A percentile compares a stretch with the other conserved stretches of the same genome.
These are phyloP conservation scores for Rhamnella rubrinervis DNA, from an alignment of 331 rosid species.

Conservation along the genomic window DNA sequence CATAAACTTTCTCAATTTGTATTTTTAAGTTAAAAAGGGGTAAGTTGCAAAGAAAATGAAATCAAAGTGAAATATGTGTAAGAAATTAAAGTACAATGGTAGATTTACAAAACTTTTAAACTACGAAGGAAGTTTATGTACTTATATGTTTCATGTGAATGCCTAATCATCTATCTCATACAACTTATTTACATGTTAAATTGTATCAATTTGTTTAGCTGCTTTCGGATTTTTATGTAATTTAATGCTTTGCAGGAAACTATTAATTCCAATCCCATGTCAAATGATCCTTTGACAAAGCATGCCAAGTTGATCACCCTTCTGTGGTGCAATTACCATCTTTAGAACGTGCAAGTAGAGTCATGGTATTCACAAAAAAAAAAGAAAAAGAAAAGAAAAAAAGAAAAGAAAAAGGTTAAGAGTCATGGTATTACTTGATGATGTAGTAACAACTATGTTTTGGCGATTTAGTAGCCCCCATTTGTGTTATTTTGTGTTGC, in stretches of 20 bases:
- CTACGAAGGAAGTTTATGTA: too few relatives aligned
- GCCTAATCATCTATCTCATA: neutral
- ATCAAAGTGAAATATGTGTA: neutral
- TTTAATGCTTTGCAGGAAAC: conserved; percentile 38
- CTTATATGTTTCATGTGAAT: neutral
- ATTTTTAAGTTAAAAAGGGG: neutral
- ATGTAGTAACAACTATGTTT: conserved; percentile 6
- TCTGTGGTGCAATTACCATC: conserved; percentile 33
- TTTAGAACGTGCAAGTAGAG: conserved; percentile 49
- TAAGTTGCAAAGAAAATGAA: neutral
- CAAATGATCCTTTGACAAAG: conserved; percentile 46
- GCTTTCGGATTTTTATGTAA: neutral
- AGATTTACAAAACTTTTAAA: too few relatives aligned
- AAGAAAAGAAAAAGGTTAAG: conserved; percentile 16
- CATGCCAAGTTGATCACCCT: conserved; percentile 50
- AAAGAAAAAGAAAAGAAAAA: too few relatives aligned
- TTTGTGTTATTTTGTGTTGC: too few relatives aligned
- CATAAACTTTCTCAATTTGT: neutral
- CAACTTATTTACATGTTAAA: neutral
- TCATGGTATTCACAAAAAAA: neutral
- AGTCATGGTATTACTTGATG: conserved; percentile 20
- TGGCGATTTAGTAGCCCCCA: conserved; percentile 8
- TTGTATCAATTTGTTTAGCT: conserved; percentile 7
- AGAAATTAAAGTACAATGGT: too few relatives aligned
- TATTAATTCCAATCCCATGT: conserved; percentile 28